phyloP scores from a whole-genome alignment of 2,329 filamentous ascomycete genomes.

The Alternaria arbusti region DNA sequence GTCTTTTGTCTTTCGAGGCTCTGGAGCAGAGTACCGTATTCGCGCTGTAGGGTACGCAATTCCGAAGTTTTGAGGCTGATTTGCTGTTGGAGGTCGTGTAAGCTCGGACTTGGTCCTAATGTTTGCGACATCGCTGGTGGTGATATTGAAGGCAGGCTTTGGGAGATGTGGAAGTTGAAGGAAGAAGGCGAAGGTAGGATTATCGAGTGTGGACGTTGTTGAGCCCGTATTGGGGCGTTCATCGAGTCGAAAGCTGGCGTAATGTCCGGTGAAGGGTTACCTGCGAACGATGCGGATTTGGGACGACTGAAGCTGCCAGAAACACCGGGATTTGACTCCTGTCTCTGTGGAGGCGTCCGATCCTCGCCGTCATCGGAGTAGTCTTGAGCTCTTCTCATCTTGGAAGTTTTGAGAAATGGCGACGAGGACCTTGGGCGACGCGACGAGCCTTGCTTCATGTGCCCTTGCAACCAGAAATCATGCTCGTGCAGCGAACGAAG shows the following conservation, averaged over 20 bases:
- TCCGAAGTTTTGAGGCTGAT: conserved; percentile 61
- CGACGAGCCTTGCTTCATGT: conserved; percentile 17
- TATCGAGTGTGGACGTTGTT: conserved; percentile 25
- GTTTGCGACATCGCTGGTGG: conserved; percentile 29
- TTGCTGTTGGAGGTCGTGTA: conserved; percentile 60
- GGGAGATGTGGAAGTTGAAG: conserved; percentile 28
- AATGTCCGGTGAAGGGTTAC: conserved; percentile 29
- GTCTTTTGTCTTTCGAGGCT: conserved; percentile 59
- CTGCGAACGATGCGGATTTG: conserved; percentile 6
- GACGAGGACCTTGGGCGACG: conserved; percentile 17
- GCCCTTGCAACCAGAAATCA: conserved; percentile 25
- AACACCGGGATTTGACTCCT: conserved; percentile 19
- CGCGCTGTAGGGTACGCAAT: conserved; percentile 60
- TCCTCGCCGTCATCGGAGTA: conserved; percentile 30
- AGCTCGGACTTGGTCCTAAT: conserved; percentile 49
- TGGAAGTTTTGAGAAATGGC: conserved; percentile 17
- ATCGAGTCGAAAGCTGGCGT: conserved; percentile 56
- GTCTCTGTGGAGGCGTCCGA: conserved; percentile 25
- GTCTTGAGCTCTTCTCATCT: conserved; percentile 35
- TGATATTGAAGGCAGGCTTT: conserved; percentile 32
- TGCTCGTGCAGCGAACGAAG: conserved; percentile 32
- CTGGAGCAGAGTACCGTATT: conserved; percentile 60
- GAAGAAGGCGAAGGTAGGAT: conserved; percentile 43
- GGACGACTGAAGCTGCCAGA: conserved; percentile 21
- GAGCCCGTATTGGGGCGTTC: conserved; percentile 37